phyloP scores from a whole-genome alignment of 345 rosid species.

The Dimocarpus longan region DNA sequence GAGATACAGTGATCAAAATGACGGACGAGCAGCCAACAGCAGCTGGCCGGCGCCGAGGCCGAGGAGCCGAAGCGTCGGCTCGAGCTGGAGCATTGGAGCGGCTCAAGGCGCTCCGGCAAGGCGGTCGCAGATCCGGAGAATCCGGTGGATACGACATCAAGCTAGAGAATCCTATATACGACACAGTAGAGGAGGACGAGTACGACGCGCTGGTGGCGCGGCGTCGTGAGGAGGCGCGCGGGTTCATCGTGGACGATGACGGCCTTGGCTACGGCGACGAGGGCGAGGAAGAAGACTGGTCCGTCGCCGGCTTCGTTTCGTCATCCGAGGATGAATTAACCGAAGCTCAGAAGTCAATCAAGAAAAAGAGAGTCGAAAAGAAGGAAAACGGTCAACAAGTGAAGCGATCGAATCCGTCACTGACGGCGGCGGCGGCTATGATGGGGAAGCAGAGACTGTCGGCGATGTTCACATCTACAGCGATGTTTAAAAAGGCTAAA shows the following conservation, averaged over 20 bases:
- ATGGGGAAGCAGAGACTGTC: constrained; percentile 87
- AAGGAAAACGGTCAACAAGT: constrained; percentile 38
- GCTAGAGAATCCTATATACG: constrained; percentile 74
- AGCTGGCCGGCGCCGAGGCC: constrained; percentile 49
- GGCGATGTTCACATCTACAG: constrained; percentile 74
- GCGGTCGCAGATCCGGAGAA: constrained; percentile 65
- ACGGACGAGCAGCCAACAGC: constrained; percentile 47
- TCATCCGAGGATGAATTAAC: constrained; percentile 65
- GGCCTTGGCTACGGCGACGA: constrained; percentile 82
- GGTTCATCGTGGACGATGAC: constrained; percentile 78
- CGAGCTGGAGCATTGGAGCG: constrained; percentile 70
- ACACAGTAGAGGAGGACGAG: constrained; percentile 75
- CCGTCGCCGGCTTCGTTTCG: constrained; percentile 49
- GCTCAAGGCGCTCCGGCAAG: constrained; percentile 68
- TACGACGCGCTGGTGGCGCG: constrained; percentile 71
- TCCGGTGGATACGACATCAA: constrained; percentile 63
- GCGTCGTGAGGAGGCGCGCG: constrained; percentile 75
- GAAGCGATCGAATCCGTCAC: constrained; percentile 59
- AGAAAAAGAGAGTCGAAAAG: constrained; percentile 56
- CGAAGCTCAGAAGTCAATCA: constrained; percentile 47
- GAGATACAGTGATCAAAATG: neutral
- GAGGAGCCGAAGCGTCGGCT: constrained; percentile 56
- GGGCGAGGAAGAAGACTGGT: constrained; percentile 94
- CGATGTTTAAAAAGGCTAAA: constrained; percentile 64
- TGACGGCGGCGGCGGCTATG: constrained; percentile 79